Evolutionary conservation across 2,329 filamentous ascomycete species (phyloP).

Genomic region (Stromatinia cepivora): DNA sequence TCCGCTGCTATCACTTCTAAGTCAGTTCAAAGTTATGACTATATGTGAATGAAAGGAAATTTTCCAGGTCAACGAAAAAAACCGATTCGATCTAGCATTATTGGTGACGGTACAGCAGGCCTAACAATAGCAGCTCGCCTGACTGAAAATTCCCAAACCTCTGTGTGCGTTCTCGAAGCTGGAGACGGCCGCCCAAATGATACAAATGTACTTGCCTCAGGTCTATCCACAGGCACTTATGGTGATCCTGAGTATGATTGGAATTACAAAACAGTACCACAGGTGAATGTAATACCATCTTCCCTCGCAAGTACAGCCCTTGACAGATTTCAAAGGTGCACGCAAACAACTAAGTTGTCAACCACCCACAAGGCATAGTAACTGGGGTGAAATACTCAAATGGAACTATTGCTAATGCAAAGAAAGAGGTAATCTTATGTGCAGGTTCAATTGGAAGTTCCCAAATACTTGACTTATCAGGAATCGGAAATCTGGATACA

Average conservation of each 20-base stretch:
- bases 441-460: conserved; percentile 35
- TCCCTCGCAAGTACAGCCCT: neutral
- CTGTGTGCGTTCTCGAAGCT: conserved; percentile 28
- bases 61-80: too few species aligned
- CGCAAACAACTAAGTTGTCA: conserved; percentile 17
- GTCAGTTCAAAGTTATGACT: conserved; percentile 10
- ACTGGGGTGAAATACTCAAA: conserved; percentile 17
- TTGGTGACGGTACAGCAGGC: conserved; percentile 11
- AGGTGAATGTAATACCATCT: neutral
- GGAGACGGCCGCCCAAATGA: conserved; percentile 21
- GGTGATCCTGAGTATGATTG: conserved; percentile 33
- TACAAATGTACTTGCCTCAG: conserved; percentile 7
- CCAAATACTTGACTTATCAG: conserved; percentile 42
- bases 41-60: neutral
- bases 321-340: conserved; percentile 9
- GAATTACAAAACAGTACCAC: conserved; percentile 24
- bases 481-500: conserved; percentile 33
- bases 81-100: conserved; percentile 3
- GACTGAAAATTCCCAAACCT: conserved; percentile 20
- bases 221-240: conserved; percentile 7
- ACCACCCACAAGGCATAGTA: conserved; percentile 37
- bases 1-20: neutral
- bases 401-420: conserved; percentile 30
- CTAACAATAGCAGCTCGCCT: conserved; percentile 27
- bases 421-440: conserved; percentile 38